Base-by-base conservation (phyloP, 2,329 filamentous ascomycete genomes). In the Aspergillus carbonarius region DNA sequence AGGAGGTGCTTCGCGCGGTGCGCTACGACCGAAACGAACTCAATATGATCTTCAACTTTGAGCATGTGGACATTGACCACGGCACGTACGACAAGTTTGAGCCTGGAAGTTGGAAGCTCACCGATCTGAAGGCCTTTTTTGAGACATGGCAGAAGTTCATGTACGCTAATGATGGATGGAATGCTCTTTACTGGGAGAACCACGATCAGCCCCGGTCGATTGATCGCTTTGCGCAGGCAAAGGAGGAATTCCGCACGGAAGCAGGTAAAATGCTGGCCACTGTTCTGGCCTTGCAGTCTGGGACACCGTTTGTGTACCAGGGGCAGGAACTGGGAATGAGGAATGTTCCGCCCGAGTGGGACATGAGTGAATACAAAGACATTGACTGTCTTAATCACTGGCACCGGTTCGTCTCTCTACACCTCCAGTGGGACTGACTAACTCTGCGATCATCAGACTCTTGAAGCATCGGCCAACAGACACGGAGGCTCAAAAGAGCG, bases 41-140 rank as follows among this genome's bases (percentile, higher is more conserved):
- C 46, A 86, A 83, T 70, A 90, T 90, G 86, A 87, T 90, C 35
- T 90, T 91, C 73, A 85, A 89, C 65, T 91, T 91, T 68, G 87
- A 90, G 63, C 81, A 87, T 10, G 85, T 89, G 7, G 82, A 88
- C 66, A 76, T 88, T 15, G 87, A 84, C 3, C 78, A 82, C 48
- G 83, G 70, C 5, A 54, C 57, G 70, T 76, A 66, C 72, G 80
- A 84, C 66, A 81, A 84, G 56, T 84, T 82, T 35, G 74, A 76
- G 7, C 78, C 71, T 4, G 69, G 72, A 1, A 69, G 66, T 5
- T 85, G 81, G 79, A 75, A 74, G 48, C 78, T 84, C 12, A 77
- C 77, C 7, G 78, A 82, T 54, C 72, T 87, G 37, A 85, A 85
- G 68, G 66, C 73, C 2, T 81, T 82, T 27, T 79, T 85, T 51